Conservation (phyloP, 768 basidiomycete species). For the Termitomyces heimii region DNA sequence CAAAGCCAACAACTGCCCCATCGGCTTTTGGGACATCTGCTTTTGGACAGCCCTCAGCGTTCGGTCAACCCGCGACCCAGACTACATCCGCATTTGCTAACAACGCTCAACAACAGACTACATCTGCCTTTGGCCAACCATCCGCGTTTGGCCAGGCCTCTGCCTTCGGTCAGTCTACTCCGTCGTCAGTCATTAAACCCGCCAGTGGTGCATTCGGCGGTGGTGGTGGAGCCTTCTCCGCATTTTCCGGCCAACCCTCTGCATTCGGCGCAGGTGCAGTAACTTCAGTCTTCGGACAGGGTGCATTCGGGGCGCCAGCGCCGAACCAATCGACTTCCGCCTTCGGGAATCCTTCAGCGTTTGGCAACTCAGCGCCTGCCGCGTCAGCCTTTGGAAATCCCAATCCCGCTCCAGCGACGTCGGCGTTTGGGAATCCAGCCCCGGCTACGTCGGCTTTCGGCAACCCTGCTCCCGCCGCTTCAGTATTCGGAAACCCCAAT, state of each 20-base stretch:
- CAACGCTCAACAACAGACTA: constrained; percentile 22
- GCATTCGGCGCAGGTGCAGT: constrained; percentile 30
- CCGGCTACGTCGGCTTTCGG: constrained; percentile 1
- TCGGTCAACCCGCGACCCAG: constrained; percentile 20
- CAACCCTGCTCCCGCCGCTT: constrained; percentile 3
- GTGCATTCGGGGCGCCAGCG: constrained; percentile 20
- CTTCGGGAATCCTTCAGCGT: no score
- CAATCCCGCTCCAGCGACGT: constrained; percentile 2
- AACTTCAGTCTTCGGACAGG: constrained; percentile 26
- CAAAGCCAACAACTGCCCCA: constrained; percentile 19
- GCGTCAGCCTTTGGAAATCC: constrained; percentile 16
- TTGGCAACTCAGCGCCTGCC: constrained; percentile 10
- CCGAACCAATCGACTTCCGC: constrained; percentile 12
- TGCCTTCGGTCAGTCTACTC: constrained; percentile 23
- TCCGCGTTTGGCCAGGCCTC: constrained; percentile 28
- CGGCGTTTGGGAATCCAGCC: constrained; percentile 1
- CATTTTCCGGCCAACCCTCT: constrained; percentile 43
- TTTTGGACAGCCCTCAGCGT: constrained; percentile 18
- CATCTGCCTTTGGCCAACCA: constrained; percentile 34
- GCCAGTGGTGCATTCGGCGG: constrained; percentile 48
- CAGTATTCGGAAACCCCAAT: constrained; percentile 16
- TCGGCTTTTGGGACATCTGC: constrained; percentile 33
- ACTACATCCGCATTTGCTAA: constrained; percentile 16
- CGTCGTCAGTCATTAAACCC: constrained; percentile 39
- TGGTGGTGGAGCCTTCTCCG: constrained; percentile 36